Evolutionary conservation across 441 rosid genomes (phyloP).

Genomic region (Erodium chrysanthum): DNA sequence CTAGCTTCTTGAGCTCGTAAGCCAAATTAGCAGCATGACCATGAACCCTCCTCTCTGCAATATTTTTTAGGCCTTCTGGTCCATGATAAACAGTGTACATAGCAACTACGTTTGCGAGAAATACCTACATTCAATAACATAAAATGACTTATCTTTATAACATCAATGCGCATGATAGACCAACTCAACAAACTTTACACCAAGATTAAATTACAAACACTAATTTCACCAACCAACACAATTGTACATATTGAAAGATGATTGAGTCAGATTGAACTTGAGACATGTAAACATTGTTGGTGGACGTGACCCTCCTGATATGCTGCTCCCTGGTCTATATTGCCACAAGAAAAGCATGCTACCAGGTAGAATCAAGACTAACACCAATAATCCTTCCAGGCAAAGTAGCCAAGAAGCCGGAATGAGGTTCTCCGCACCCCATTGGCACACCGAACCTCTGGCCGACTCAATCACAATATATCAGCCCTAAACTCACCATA

Average conservation of each 20-base stretch:
- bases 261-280: constrained; percentile 12
- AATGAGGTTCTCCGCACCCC: constrained; percentile 21
- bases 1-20: constrained; percentile 79
- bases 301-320: constrained; percentile 23
- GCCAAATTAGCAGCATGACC: constrained; percentile 86
- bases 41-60: constrained; percentile 52
- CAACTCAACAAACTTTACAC: not conserved
- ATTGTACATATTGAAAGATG: constrained; percentile 5
- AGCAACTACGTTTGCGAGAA: constrained; percentile 57
- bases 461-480: constrained; percentile 17
- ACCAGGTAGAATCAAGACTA: constrained; percentile 14
- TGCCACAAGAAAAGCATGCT: constrained; percentile 15
- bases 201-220: not conserved
- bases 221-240: not conserved
- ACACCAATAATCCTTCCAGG: constrained; percentile 18
- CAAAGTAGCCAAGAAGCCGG: constrained; percentile 17
- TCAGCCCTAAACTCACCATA: constrained; percentile 18
- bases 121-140: constrained; percentile 29
- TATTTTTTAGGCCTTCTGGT: constrained; percentile 13
- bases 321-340: constrained; percentile 23
- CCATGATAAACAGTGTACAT: constrained; percentile 19
- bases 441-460: constrained; percentile 20
- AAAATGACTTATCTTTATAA: not conserved
- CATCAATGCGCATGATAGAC: not conserved
- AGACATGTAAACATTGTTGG: constrained; percentile 19